Evolutionary conservation across 768 basidiomycete species (phyloP), one percentile per base, ranked within the genome.

Genomic region (Hericium alpestre): DNA sequence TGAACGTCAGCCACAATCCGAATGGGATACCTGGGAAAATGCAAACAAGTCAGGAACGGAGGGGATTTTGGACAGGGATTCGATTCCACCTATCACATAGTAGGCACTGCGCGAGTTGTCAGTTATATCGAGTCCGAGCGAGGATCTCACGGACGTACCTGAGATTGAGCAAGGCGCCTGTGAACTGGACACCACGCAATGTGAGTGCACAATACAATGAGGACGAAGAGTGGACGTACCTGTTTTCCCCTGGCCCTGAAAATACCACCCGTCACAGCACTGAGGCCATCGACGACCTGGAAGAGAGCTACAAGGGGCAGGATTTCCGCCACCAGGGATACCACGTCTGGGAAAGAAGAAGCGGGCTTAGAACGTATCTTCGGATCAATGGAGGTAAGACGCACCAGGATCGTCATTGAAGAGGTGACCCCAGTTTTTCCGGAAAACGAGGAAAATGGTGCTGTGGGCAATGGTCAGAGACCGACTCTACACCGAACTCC

Each of bases 241-340:
- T 88, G 88, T 69, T 86, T 88, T 20, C 93, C 93, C 40, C 82
- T 73, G 0, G 93, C 87, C 48, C 95, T 79, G 55, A 98, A 75
- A 59, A 96, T 81, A 2, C 93, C 93, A 7, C 77, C 79, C 0
- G 82, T 77, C 5, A 93, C 79, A 0, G 79, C 83, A 2, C 78
- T 67, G 11, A 82, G 74, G 1, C 86, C 90, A 63, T 99, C 95
- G 57, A 93, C 87, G 3, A 95, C 81, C 69, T 96, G 88, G 75
- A 85, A 88, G 25, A 88, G 72, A 8, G 85, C 82, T 4, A 95
- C 82, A 51, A 71, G n/a, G 2, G 84, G 81, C 43, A 86, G 65
- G 53, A 84, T 73, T 3, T 65, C 60, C 0, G 82, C 76, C n/a
- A 84, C 84, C 2, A 83, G 59, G 8, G 59, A 43, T 50, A 80